phyloP scores from a whole-genome alignment of 1,284 basidiomycete species.

The Amylostereum areolatum region DNA sequence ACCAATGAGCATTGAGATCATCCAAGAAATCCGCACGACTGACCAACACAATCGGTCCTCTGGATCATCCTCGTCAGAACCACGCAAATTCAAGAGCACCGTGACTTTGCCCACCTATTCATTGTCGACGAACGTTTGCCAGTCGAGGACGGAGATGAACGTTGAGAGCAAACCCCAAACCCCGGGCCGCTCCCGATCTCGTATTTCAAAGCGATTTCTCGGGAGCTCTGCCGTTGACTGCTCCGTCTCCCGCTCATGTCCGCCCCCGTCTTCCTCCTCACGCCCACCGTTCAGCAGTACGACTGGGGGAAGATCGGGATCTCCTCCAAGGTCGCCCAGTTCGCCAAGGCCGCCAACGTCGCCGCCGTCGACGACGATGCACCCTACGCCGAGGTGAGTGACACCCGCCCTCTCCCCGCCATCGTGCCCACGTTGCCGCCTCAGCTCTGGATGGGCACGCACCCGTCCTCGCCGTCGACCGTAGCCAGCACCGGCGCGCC shows the following conservation, averaged over 20 bases:
- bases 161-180: no score
- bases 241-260: no score
- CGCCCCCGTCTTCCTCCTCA: constrained; percentile 54
- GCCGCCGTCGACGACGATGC: constrained; percentile 45
- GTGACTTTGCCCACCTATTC: no score
- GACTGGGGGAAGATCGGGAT: constrained; percentile 69
- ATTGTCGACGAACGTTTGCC: no score
- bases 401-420: background rate
- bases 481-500: constrained; percentile 29
- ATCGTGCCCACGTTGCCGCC: no score
- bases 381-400: constrained; percentile 60
- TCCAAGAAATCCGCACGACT: background rate
- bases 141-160: no score
- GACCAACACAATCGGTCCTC: constrained; percentile 12
- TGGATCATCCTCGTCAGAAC: no score
- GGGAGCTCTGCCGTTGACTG: no score
- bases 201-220: no score
- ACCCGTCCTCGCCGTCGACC: constrained; percentile 81
- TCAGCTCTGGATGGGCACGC: constrained; percentile 99
- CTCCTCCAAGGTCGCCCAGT: constrained; percentile 57
- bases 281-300: constrained; percentile 66
- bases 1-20: background rate
- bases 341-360: constrained; percentile 34
- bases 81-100: no score
- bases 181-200: no score